Base-by-base conservation (phyloP, 2,329 filamentous ascomycete genomes). In the Fusarium chuoi region DNA sequence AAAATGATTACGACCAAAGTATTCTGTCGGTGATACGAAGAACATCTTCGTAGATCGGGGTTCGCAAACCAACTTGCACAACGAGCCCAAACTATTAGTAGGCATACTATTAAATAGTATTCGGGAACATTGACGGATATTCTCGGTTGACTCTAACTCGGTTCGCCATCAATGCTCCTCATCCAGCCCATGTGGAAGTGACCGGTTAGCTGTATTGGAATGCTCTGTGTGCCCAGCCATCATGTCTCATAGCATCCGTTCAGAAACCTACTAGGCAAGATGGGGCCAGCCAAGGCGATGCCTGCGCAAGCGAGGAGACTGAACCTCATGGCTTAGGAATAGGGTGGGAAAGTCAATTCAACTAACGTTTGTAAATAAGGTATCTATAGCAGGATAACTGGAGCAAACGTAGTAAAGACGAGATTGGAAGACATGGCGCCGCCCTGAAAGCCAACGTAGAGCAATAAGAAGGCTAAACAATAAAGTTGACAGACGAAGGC, bases 101-200 rank as follows among this genome's bases (percentile, higher is more conserved):
- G 28, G 8, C 4, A 14, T 13, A 9, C 0, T 51, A 4, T 18
- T 24, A 14, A 10, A 13, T 10, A 9, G 22, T 13, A 13, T 9
- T 30, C 11, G 20, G 8, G 7, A n/a, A 4, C 7, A 1, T n/a
- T n/a, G 7, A 18, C 15, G n/a, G 3, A 2, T 17, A n/a, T n/a
- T 5, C 22, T 33, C 7, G 22, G 5, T n/a, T 30, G 11, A 33
- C 22, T 49, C 15, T 17, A 17, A n/a, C 4, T 6, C 20, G 18
- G 26, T 7, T 30, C 11, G 5, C 26, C 20, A 17, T 48, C 14
- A 13, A 48, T 22, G 12, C 45, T 22, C 26, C 20, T 30, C 14
- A 12, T 48, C 26, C 7, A 11, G 26, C 6, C 26, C 30, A 30
- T 35, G 7, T 20, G 6, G 17, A 51, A 24, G 30, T 14, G 8